Evolutionary conservation across 768 basidiomycete genomes (phyloP), one percentile per base, ranked within the genome.

Genomic region (Lentinula lateritia): DNA sequence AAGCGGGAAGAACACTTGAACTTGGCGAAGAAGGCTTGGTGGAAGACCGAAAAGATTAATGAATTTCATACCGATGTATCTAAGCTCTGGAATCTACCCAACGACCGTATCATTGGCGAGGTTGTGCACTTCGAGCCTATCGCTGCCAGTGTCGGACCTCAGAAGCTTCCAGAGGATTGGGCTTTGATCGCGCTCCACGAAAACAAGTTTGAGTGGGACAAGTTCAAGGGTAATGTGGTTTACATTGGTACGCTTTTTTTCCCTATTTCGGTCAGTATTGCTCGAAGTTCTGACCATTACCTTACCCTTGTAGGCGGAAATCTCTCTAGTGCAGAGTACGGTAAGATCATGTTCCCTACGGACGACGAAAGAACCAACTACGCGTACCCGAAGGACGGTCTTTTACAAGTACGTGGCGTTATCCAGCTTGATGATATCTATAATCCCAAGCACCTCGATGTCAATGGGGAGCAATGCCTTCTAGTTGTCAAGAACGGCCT

Each of bases 401-500:
- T 73, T 52, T 69, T 75, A 36, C 68, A 57, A 41, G 46, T 72
- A 45, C 16, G 20, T 3, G 73, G 59, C 64, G 46, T 68, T 45
- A 66, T 78, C 54, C 18, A 53, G n/a, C 71, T 72, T 3, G 66
- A 69, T 6, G 64, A 70, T 42, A 63, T 78, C 53, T 66, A 62
- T 64, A 35, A 58, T 16, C 75, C 77, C 13, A 52, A 61, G 50
- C 58, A 64, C 58, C 62, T 68, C 58, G 70, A 76, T 62, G 58
- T 32, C n/a, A 54, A 75, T 63, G 63, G 60, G 39, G 69, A 71
- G 20, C 38, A 52, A 3, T 67, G 67, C 53, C 58, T 77, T 15
- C 5, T 72, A 1, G 77, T 74, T 23, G 60, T 73, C 60, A 78
- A 78, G 70, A 67, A 69, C 62, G 76, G 78, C 52, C 46, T 13